Base-by-base conservation (phyloP, 768 basidiomycete species). In the Mycena latifolia region DNA sequence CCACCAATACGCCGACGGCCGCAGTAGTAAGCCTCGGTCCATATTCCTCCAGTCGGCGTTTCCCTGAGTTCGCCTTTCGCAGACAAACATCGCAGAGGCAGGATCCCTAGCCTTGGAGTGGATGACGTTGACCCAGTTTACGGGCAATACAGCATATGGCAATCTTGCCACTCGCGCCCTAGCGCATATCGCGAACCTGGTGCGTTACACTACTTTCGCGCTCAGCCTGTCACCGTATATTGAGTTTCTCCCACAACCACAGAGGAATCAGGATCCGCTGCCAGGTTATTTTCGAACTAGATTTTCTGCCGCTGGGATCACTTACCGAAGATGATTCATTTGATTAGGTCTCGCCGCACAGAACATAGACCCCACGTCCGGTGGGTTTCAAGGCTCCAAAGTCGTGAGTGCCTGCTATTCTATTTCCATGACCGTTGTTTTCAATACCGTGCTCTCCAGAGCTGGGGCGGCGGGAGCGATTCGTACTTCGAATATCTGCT, bases 401-500 rank as follows among this genome's bases (percentile, higher is more conserved):
- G 89, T 67, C 84, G 91, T 63, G 52, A 37, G 52, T 24, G 52
- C n/a, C n/a, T n/a, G n/a, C n/a, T 53, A 15, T 35, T 22, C 14
- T 3, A 2, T 25, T 12, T 15, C 3, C 52, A 35, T 53, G 5
- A 15, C 22, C 2, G 20, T 14, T 7, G 18, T 5, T 18, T 31
- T 51, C 2, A 51, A 29, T 2, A 20, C n/a, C 24, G 6, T n/a
- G 3, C n/a, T n/a, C n/a, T n/a, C 37, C 18, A 53, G 52, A 78
- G 81, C 12, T 86, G 91, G 91, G 86, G 89, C 20, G 92, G 87
- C 52, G 90, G 89, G 29, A 87, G 86, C 0, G 92, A 93, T 76
- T 90, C 89, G 61, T 93, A 88, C 77, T 89, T 90, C 65, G 92
- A 93, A 73, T 92, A 93, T 71, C 81, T 92, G 60, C 87, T 92